phyloP scores from a whole-genome alignment of 768 basidiomycete genomes.

The Coprinopsis strossmayeri region DNA sequence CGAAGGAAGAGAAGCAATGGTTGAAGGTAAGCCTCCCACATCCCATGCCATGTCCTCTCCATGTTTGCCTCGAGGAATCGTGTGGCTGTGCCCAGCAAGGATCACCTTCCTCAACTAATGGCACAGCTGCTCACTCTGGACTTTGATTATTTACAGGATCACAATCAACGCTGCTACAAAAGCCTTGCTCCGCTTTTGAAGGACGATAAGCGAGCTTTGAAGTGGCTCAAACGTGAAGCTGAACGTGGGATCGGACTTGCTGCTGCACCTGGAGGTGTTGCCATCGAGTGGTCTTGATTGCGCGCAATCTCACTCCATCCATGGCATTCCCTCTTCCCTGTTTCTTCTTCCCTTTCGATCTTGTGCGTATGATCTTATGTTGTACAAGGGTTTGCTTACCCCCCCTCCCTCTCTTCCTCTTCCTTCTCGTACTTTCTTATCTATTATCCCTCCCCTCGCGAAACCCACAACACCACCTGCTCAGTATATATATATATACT shows the following conservation, averaged over 20 bases:
- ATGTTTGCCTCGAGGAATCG: not conserved
- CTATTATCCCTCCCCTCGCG: too few relatives aligned
- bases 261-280: constrained; percentile 59
- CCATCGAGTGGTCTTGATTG: constrained; percentile 77
- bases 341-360: not conserved
- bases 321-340: not conserved
- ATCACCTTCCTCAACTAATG: not conserved
- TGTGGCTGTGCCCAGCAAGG: not conserved
- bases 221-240: constrained; percentile 74
- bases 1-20: constrained; percentile 85
- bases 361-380: too few relatives aligned
- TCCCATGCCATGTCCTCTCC: not conserved
- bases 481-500: too few relatives aligned
- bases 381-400: too few relatives aligned
- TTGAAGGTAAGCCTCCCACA: constrained; percentile 35
- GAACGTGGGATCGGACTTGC: constrained; percentile 73
- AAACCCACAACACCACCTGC: too few relatives aligned
- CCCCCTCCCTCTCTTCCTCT: too few relatives aligned
- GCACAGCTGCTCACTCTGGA: not conserved
- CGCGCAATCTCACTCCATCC: not conserved
- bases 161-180: constrained; percentile 70
- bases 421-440: too few relatives aligned
- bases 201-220: constrained; percentile 56
- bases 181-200: constrained; percentile 45
- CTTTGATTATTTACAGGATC: constrained; percentile 43